These are phyloP conservation scores for Debaryomyces hansenii DNA, from an alignment of 805 yeast species.

Conservation along the genomic window DNA sequence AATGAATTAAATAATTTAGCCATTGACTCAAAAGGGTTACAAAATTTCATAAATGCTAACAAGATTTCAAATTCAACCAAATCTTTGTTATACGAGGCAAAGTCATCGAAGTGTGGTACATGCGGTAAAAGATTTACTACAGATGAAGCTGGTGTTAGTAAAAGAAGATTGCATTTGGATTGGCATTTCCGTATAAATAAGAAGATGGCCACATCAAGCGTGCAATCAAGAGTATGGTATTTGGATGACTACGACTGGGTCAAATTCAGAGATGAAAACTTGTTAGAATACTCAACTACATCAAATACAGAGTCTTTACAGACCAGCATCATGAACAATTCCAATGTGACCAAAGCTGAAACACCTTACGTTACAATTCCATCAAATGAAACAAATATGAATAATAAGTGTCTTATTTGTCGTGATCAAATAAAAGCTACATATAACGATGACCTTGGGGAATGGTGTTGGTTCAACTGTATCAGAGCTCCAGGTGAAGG, in stretches of 20 bases:
- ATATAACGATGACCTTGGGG: constrained; percentile 44
- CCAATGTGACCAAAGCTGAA: constrained; percentile 2
- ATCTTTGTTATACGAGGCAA: constrained; percentile 51
- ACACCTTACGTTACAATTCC: constrained; percentile 63
- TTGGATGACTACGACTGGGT: constrained; percentile 72
- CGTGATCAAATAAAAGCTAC: constrained; percentile 44
- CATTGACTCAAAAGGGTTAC: constrained; percentile 19
- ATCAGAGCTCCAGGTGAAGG: constrained; percentile 38
- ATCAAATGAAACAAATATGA: constrained; percentile 55
- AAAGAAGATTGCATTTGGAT: constrained; percentile 72
- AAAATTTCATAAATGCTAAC: constrained; percentile 39
- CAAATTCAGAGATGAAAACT: constrained; percentile 64
- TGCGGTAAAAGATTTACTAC: constrained; percentile 86
- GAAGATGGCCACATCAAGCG: constrained; percentile 47
- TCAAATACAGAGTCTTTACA: constrained; percentile 3
- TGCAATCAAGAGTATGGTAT: constrained; percentile 83
- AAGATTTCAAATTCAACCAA: constrained; percentile 31
- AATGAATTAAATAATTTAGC: constrained; percentile 29
- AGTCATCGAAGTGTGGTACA: constrained; percentile 79
- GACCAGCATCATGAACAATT: not conserved
- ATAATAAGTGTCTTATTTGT: constrained; percentile 42
- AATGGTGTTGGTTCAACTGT: constrained; percentile 47
- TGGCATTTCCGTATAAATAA: constrained; percentile 96
- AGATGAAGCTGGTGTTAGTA: constrained; percentile 53
- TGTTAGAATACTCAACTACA: constrained; percentile 34